A percentile compares a stretch with the other conserved stretches of the same genome.
These are phyloP conservation scores for Colletotrichum sp. DNA, from an alignment of 2,329 filamentous ascomycete species.

Conservation along the genomic window DNA sequence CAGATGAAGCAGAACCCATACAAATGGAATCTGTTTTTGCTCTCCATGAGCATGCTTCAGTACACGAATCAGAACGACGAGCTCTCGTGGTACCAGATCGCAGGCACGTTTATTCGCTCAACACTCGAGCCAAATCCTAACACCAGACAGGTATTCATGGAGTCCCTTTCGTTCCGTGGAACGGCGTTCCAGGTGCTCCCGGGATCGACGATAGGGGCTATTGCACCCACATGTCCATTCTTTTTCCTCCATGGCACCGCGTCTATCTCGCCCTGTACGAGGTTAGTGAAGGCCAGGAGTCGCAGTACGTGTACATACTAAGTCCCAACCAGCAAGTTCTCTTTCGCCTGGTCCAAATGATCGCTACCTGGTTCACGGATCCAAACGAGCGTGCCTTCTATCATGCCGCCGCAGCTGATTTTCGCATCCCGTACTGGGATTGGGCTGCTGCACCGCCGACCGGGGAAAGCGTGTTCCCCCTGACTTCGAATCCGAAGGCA, in stretches of 20 bases:
- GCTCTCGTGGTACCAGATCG: constrained; percentile 80
- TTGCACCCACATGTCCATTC: constrained; percentile 75
- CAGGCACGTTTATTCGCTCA: constrained; percentile 57
- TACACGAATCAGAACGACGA: constrained; percentile 64
- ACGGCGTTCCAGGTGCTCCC: constrained; percentile 51
- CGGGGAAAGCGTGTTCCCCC: constrained; percentile 53
- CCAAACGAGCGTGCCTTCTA: constrained; percentile 52
- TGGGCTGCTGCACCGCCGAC: constrained; percentile 56
- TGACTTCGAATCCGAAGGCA: constrained; percentile 50
- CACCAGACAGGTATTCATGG: constrained; percentile 74
- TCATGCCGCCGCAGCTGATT: constrained; percentile 52
- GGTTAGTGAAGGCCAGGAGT: constrained; percentile 35
- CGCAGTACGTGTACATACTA: neutral
- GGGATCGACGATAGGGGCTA: constrained; percentile 69
- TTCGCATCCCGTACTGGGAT: constrained; percentile 65
- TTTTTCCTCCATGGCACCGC: constrained; percentile 85
- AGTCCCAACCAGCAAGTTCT: constrained; percentile 40
- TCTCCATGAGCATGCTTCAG: constrained; percentile 77
- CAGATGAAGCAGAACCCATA: constrained; percentile 67
- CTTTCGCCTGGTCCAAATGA: constrained; percentile 37
- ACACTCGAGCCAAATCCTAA: neutral
- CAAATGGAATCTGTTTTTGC: constrained; percentile 77
- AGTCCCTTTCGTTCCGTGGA: constrained; percentile 66
- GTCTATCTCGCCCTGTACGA: constrained; percentile 73
- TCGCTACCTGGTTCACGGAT: constrained; percentile 53